Conservation (phyloP, 1,284 basidiomycete genomes). For the Somion occarium region DNA sequence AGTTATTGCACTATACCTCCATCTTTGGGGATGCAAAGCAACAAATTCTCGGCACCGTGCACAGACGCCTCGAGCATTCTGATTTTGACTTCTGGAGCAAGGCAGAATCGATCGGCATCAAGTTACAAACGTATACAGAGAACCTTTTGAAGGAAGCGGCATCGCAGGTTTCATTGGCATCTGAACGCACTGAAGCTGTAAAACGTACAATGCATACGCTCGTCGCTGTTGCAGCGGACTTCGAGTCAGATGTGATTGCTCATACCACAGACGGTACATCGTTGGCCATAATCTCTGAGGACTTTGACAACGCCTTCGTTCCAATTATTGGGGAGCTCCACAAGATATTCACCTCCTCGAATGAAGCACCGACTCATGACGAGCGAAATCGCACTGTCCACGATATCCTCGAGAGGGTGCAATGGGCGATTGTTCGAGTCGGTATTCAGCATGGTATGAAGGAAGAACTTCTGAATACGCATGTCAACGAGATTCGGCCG, state of each 20-base stretch:
- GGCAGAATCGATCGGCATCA: background rate
- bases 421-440: slow-evolving; percentile 10
- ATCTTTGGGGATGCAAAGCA: background rate
- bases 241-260: background rate
- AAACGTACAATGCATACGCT: background rate
- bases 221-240: background rate
- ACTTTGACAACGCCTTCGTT: slow-evolving; percentile 3
- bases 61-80: background rate
- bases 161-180: background rate
- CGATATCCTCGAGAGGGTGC: slow-evolving; percentile 8
- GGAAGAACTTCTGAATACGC: slow-evolving; percentile 12
- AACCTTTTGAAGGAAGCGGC: background rate
- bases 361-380: slow-evolving; percentile 18
- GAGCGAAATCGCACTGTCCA: slow-evolving; percentile 13
- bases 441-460: slow-evolving; percentile 10
- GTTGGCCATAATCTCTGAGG: background rate
- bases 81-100: background rate
- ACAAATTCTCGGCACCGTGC: background rate
- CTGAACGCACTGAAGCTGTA: background rate
- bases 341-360: slow-evolving; percentile 19
- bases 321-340: slow-evolving; percentile 13
- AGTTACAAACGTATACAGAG: background rate
- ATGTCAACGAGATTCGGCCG: slow-evolving; percentile 5
- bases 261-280: background rate
- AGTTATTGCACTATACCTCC: background rate